Percentiles rank a stretch among this genome's conserved stretches.
These are phyloP conservation scores for Claviceps paspali DNA, from an alignment of 2,329 filamentous ascomycete genomes.

Conservation along the genomic window DNA sequence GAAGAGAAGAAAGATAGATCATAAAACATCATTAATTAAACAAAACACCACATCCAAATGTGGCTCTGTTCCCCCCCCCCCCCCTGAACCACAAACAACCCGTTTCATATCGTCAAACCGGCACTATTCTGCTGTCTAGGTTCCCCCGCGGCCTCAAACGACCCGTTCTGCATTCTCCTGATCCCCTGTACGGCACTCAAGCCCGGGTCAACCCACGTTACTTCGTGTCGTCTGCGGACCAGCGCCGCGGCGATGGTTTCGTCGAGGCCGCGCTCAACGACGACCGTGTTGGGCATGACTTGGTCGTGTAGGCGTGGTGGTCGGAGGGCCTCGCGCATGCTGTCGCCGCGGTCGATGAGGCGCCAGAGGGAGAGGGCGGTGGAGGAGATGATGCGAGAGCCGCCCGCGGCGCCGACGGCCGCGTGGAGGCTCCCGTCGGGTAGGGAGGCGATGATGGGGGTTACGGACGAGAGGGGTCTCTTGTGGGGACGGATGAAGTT, in stretches of 20 bases:
- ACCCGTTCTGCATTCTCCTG: slow-evolving; percentile 42
- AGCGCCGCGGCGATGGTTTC: slow-evolving; percentile 49
- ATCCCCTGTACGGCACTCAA: slow-evolving; percentile 59
- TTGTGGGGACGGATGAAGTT: slow-evolving; percentile 77
- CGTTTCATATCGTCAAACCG: slow-evolving; percentile 38
- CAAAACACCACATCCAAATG: too few species aligned
- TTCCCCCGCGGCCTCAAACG: slow-evolving; percentile 66
- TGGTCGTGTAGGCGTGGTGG: slow-evolving; percentile 68
- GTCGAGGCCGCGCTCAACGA: too few species aligned
- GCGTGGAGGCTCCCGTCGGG: slow-evolving; percentile 50
- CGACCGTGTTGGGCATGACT: slow-evolving; percentile 55
- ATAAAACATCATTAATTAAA: too few species aligned
- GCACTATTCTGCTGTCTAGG: slow-evolving; percentile 58
- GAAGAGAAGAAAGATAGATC: too few species aligned
- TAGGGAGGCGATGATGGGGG: slow-evolving; percentile 58
- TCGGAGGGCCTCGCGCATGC: slow-evolving; percentile 44
- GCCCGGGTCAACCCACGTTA: slow-evolving; percentile 50
- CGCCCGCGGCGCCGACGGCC: slow-evolving; percentile 62
- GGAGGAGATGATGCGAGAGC: slow-evolving; percentile 67
- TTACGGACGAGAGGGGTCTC: slow-evolving; percentile 69
- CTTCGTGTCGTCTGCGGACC: slow-evolving; percentile 49
- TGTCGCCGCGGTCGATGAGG: slow-evolving; percentile 49
- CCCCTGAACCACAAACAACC: too few species aligned
- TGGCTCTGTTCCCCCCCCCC: too few species aligned
- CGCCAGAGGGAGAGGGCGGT: slow-evolving; percentile 62